Conservation (phyloP, 345 rosid genomes). For the Chamaenerion angustifolium region DNA sequence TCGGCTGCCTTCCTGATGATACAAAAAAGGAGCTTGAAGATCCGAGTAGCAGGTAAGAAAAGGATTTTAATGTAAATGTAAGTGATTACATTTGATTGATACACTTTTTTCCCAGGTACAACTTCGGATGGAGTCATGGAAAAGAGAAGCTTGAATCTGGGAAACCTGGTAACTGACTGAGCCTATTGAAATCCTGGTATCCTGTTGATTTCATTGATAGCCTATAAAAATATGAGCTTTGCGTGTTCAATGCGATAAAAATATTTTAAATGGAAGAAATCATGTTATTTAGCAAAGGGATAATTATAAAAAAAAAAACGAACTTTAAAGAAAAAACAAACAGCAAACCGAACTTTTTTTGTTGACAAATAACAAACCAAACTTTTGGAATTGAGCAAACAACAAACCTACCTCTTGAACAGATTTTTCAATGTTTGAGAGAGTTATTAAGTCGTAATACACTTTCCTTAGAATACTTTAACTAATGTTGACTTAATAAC, state of each 20-base stretch:
- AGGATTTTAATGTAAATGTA: no score
- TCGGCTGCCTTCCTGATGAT: constrained; percentile 72
- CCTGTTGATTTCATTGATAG: neutral
- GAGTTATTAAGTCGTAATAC: no score
- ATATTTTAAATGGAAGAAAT: neutral
- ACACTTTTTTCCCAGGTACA: constrained; percentile 28
- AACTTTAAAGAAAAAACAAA: no score
- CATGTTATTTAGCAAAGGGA: no score
- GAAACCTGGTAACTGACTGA: constrained; percentile 42
- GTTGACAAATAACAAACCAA: no score
- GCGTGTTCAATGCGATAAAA: neutral
- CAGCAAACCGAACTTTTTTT: no score
- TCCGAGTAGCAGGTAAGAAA: constrained; percentile 47
- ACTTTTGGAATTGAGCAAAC: no score
- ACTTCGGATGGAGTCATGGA: constrained; percentile 97
- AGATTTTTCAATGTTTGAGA: no score
- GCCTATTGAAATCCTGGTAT: neutral
- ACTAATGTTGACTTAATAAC: no score
- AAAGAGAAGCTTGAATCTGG: constrained; percentile 93
- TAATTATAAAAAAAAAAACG: no score
- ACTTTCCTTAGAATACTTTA: no score
- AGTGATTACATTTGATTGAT: neutral
- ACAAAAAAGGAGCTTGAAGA: constrained; percentile 78
- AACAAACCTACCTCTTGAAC: no score
- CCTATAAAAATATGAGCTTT: neutral